Evolutionary conservation across 2,329 filamentous ascomycete species (phyloP), one percentile per base, ranked within the genome.

Genomic region (Penicillium aurantiogriseum): DNA sequence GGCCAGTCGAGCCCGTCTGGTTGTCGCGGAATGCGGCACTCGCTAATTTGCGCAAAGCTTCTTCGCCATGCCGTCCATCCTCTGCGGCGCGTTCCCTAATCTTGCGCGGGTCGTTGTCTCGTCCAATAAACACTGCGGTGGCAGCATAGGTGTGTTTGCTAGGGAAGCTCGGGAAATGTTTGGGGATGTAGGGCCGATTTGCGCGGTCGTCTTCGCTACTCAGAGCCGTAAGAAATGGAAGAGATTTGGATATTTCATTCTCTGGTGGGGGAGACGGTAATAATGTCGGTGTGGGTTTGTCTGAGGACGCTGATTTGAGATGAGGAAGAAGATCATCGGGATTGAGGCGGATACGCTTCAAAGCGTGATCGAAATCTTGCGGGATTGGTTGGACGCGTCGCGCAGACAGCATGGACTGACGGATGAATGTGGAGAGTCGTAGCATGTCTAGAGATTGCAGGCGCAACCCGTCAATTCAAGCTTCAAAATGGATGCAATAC

Each of bases 21-120:
- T 75, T 74, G 49, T 77, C 69, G 58, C 78, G 73, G 56, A 72
- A 74, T 13, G 75, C 76, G 1, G 80, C 80, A 27, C 82, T 81
- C 4, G 81, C 79, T 67, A 89, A 75, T 66, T 85, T 87, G 48
- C 86, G 77, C 61, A 89, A 71, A 21, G 85, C 85, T 65, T 87
- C 83, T 69, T 88, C 86, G 8, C 85, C 86, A 58, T 86, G 71
- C 45, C 87, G 80, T 15, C 85, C 85, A 68, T 89, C 86, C 66
- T 87, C 81, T 4, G 85, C 87, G 5, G 85, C 85, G 56, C 81
- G 79, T 67, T 88, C 86, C 38, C 85, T 75, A 46, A 87, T 83
- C 61, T 79, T 81, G 38, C 84, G 77, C 3, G 84, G 80, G 63
- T 88, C 85, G 35, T 77, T 81, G 61, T 87, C 84, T 58, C 85